These are phyloP conservation scores for Blastomyces gilchristii DNA, from an alignment of 2,329 filamentous ascomycete species.

Conservation along the genomic window DNA sequence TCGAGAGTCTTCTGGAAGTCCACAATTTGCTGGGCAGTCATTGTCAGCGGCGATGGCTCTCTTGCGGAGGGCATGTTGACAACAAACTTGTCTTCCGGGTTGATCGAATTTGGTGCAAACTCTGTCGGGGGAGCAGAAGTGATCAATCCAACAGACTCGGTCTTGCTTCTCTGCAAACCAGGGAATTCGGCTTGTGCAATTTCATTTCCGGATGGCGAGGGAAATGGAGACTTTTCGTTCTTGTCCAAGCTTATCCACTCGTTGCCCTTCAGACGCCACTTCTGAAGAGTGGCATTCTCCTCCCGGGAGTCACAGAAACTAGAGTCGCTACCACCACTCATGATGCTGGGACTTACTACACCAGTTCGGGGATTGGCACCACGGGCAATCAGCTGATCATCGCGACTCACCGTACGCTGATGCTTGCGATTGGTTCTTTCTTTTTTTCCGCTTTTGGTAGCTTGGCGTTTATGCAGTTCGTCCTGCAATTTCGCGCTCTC, in stretches of 20 bases:
- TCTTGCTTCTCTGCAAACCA: not conserved
- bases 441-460: not conserved
- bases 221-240: constrained; percentile 18
- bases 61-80: constrained; percentile 36
- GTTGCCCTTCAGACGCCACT: constrained; percentile 28
- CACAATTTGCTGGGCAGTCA: constrained; percentile 31
- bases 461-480: not conserved
- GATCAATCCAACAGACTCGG: not conserved
- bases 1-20: constrained; percentile 33
- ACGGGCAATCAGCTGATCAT: constrained; percentile 26
- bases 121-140: constrained; percentile 25
- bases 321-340: constrained; percentile 19
- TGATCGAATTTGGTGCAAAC: constrained; percentile 24
- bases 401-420: constrained; percentile 19
- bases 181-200: not conserved
- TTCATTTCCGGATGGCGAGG: constrained; percentile 11
- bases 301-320: constrained; percentile 16
- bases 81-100: constrained; percentile 35
- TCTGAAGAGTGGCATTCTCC: constrained; percentile 16
- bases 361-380: constrained; percentile 29
- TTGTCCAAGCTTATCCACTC: constrained; percentile 28
- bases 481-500: not conserved
- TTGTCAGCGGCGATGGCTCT: constrained; percentile 32
- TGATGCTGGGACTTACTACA: constrained; percentile 28
- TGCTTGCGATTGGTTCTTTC: constrained; percentile 2